These are phyloP conservation scores for Ehretia macrophylla DNA, from an alignment of 257 asterid genomes.

Conservation along the genomic window DNA sequence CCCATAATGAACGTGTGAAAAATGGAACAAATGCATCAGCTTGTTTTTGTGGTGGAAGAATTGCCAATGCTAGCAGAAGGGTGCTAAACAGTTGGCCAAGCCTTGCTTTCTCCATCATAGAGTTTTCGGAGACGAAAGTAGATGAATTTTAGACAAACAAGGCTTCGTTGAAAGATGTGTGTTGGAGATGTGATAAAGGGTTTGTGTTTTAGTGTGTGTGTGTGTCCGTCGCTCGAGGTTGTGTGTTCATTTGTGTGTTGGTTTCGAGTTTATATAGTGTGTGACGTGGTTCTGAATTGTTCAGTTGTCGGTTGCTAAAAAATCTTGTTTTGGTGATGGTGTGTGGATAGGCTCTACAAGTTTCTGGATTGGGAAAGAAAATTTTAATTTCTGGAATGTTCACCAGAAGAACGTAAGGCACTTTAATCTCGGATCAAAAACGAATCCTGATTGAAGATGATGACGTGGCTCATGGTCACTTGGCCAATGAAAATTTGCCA, in stretches of 20 bases:
- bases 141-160: too few relatives aligned
- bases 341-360: slow-evolving; percentile 3
- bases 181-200: not conserved
- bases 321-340: too few relatives aligned
- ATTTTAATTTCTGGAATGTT: too few relatives aligned
- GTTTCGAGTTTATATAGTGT: not conserved
- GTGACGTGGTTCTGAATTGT: slow-evolving; percentile 7
- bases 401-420: too few relatives aligned
- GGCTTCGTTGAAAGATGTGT: too few relatives aligned
- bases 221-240: too few relatives aligned
- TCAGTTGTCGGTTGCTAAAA: not conserved
- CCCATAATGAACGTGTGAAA: slow-evolving; percentile 21
- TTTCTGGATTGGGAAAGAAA: too few relatives aligned
- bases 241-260: too few relatives aligned
- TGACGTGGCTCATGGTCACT: not conserved
- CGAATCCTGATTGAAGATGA: too few relatives aligned
- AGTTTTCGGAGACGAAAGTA: not conserved
- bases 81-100: too few relatives aligned
- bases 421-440: too few relatives aligned
- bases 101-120: slow-evolving; percentile 17
- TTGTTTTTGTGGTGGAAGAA: slow-evolving; percentile 3
- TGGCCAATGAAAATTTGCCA: not conserved
- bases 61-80: not conserved
- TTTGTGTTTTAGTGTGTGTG: too few relatives aligned
- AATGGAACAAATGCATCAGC: slow-evolving; percentile 26